These are phyloP conservation scores for Starmera dryadoides DNA, from an alignment of 805 yeast species.

Conservation along the genomic window DNA sequence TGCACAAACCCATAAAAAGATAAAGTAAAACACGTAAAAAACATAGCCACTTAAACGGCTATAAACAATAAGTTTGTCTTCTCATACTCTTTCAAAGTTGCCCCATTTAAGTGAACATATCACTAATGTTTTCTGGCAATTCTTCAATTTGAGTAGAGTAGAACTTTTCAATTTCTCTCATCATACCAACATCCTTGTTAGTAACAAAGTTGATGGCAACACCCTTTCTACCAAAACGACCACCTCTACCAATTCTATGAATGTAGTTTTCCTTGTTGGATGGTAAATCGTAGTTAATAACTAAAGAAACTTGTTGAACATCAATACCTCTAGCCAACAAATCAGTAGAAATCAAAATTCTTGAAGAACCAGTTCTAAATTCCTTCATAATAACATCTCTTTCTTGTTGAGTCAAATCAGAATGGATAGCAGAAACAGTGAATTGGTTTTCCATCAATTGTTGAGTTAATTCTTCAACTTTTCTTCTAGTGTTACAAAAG, in stretches of 20 bases:
- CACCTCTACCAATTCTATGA: conserved; percentile 97
- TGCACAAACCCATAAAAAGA: too few relatives aligned
- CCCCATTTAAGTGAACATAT: too few relatives aligned
- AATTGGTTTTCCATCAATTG: conserved; percentile 75
- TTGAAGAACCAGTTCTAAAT: conserved; percentile 87
- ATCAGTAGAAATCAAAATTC: conserved; percentile 93
- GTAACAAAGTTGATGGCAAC: conserved; percentile 94
- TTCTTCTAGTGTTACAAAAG: conserved; percentile 93
- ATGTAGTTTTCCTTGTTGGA: conserved; percentile 89
- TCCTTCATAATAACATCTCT: conserved; percentile 94
- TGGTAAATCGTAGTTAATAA: conserved; percentile 93
- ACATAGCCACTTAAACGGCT: too few relatives aligned
- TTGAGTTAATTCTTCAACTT: conserved; percentile 85
- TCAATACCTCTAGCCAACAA: conserved; percentile 98
- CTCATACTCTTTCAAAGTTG: too few relatives aligned
- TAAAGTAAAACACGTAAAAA: too few relatives aligned
- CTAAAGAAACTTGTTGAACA: conserved; percentile 95
- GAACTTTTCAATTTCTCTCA: conserved; percentile 69
- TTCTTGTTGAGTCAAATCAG: conserved; percentile 92
- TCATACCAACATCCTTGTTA: conserved; percentile 60
- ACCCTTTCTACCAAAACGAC: conserved; percentile 98
- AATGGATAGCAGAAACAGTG: conserved; percentile 94
- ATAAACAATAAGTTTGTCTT: too few relatives aligned
- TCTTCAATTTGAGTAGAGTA: conserved; percentile 71
- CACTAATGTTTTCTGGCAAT: conserved; percentile 70